phyloP scores from a whole-genome alignment of 805 yeast species.

The Barnettozyma sucrosica region DNA sequence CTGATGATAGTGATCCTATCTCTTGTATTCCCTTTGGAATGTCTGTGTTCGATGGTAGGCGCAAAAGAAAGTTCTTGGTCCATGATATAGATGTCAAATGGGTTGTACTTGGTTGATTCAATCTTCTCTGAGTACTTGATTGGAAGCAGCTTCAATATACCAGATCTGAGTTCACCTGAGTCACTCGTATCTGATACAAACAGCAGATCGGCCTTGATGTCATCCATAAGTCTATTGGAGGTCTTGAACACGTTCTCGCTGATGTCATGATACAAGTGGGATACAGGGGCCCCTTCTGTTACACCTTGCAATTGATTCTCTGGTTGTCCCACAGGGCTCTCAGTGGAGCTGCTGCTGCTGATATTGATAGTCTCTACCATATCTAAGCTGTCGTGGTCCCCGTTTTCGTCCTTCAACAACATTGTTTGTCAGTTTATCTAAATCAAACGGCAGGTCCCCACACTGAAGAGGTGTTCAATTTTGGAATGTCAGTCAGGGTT shows the following conservation, averaged over 20 bases:
- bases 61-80: conserved; percentile 25
- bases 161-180: conserved; percentile 13
- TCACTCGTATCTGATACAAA: conserved; percentile 22
- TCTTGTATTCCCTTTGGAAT: conserved; percentile 12
- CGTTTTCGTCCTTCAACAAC: neutral
- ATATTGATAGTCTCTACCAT: neutral
- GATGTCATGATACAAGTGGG: neutral
- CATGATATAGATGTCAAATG: conserved; percentile 23
- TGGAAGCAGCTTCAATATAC: conserved; percentile 27
- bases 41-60: conserved; percentile 17
- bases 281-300: neutral
- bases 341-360: neutral
- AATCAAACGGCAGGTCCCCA: neutral
- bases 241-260: conserved; percentile 43
- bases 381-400: neutral
- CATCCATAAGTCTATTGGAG: conserved; percentile 61
- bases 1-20: conserved; percentile 25
- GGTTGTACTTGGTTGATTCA: conserved; percentile 16
- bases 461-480: neutral
- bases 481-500: neutral
- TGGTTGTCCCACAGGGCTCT: neutral
- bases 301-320: neutral
- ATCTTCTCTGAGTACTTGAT: conserved; percentile 27
- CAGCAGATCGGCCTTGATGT: conserved; percentile 41
- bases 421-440: neutral